Evolutionary conservation across 352 stramenopile species (phyloP).

Genomic region (Phytopythium litorale): DNA sequence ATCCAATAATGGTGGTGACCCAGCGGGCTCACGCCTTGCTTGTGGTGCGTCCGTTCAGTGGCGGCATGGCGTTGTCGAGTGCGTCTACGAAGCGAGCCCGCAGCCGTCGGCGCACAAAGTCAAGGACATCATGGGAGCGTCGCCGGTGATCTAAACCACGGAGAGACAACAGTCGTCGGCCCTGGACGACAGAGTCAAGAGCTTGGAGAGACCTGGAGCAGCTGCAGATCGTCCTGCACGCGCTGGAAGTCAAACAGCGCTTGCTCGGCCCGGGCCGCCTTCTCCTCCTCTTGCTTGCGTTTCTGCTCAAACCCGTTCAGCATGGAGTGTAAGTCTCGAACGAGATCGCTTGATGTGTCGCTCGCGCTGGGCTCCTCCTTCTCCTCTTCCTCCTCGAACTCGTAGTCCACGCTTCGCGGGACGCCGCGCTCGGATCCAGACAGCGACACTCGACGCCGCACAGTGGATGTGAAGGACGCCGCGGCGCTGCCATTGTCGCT

Average conservation of each 20-base stretch:
- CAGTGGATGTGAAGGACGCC: background rate
- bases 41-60: slow-evolving; percentile 36
- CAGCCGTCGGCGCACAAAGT: slow-evolving; percentile 78
- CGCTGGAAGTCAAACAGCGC: slow-evolving; percentile 54
- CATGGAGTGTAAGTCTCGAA: slow-evolving; percentile 56
- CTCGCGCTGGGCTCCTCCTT: slow-evolving; percentile 14
- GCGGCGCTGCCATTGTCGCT: background rate
- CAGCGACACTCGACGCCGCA: background rate
- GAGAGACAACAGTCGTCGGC: background rate
- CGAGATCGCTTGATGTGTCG: slow-evolving; percentile 27
- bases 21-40: slow-evolving; percentile 5
- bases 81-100: slow-evolving; percentile 77
- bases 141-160: slow-evolving; percentile 43
- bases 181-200: slow-evolving; percentile 8
- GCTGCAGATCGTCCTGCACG: slow-evolving; percentile 30
- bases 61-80: slow-evolving; percentile 81
- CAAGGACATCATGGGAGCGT: slow-evolving; percentile 40
- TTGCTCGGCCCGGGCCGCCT: slow-evolving; percentile 39
- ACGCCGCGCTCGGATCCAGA: background rate
- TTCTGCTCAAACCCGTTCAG: slow-evolving; percentile 50
- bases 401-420: slow-evolving; percentile 1
- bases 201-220: slow-evolving; percentile 19
- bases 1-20: too few relatives aligned
- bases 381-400: slow-evolving; percentile 27
- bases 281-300: slow-evolving; percentile 62